Conservation (phyloP, 441 rosid genomes). For the Populus tomentosa region DNA sequence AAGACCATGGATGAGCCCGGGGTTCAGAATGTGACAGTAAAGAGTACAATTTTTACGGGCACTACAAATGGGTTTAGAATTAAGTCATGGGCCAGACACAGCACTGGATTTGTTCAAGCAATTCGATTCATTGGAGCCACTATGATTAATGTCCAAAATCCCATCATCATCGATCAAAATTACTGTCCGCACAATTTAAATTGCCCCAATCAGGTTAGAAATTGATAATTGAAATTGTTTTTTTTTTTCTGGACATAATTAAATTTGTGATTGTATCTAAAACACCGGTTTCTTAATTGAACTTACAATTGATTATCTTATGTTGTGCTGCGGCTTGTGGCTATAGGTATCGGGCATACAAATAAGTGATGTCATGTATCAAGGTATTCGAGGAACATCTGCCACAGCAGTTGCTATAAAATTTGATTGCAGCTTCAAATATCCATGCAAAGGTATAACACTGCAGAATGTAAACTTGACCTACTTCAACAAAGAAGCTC, state of each 20-base stretch:
- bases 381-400: not conserved
- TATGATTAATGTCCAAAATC: not conserved
- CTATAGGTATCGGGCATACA: not conserved
- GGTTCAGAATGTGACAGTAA: not conserved
- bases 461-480: too few relatives aligned
- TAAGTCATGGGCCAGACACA: not conserved
- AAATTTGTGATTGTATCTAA: too few relatives aligned
- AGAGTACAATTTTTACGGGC: not conserved
- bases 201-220: not conserved
- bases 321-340: not conserved
- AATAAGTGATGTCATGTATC: not conserved
- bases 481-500: not conserved
- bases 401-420: not conserved
- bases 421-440: not conserved
- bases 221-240: too few relatives aligned
- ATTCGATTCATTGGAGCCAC: not conserved
- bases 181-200: not conserved
- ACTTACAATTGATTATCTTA: too few relatives aligned
- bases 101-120: not conserved
- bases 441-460: not conserved
- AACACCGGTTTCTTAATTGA: too few relatives aligned
- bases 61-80: not conserved
- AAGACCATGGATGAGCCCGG: not conserved
- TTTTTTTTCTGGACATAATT: too few relatives aligned
- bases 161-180: not conserved